phyloP scores from a whole-genome alignment of 805 yeast species.

The Saturnispora silvae region DNA sequence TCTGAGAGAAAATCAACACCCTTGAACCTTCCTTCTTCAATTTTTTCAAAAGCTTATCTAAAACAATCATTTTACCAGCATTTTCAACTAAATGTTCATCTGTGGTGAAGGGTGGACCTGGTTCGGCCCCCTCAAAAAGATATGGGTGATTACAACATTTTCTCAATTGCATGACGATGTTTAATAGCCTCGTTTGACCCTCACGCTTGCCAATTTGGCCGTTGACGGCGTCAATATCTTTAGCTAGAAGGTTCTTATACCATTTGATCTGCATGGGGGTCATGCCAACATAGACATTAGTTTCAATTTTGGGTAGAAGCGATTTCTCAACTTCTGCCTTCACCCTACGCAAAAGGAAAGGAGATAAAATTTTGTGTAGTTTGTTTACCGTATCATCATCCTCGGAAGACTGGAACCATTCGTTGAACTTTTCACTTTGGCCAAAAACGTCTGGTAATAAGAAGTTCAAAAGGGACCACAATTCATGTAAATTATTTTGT shows the following conservation, averaged over 20 bases:
- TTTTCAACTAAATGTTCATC: constrained; percentile 74
- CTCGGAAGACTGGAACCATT: constrained; percentile 49
- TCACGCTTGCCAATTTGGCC: constrained; percentile 72
- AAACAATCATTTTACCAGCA: constrained; percentile 59
- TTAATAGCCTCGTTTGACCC: constrained; percentile 62
- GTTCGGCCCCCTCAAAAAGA: constrained; percentile 79
- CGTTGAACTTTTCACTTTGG: constrained; percentile 62
- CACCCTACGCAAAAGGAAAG: constrained; percentile 65
- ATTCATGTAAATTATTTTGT: constrained; percentile 68
- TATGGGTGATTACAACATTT: constrained; percentile 84
- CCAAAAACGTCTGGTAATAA: constrained; percentile 71
- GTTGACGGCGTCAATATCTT: constrained; percentile 76
- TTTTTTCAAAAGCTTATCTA: constrained; percentile 56
- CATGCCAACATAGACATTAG: constrained; percentile 66
- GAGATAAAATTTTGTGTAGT: constrained; percentile 64
- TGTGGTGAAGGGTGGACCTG: constrained; percentile 81
- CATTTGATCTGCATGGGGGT: constrained; percentile 69
- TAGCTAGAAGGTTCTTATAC: constrained; percentile 68
- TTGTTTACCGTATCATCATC: constrained; percentile 39
- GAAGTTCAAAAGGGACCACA: constrained; percentile 74
- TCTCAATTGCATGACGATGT: constrained; percentile 77
- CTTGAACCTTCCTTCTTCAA: constrained; percentile 62
- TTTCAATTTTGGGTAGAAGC: constrained; percentile 62
- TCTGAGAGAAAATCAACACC: constrained; percentile 71
- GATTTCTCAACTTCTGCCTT: constrained; percentile 77